Evolutionary conservation across 768 basidiomycete species (phyloP).

Genomic region (Krasilnikovozyma curviuscula): DNA sequence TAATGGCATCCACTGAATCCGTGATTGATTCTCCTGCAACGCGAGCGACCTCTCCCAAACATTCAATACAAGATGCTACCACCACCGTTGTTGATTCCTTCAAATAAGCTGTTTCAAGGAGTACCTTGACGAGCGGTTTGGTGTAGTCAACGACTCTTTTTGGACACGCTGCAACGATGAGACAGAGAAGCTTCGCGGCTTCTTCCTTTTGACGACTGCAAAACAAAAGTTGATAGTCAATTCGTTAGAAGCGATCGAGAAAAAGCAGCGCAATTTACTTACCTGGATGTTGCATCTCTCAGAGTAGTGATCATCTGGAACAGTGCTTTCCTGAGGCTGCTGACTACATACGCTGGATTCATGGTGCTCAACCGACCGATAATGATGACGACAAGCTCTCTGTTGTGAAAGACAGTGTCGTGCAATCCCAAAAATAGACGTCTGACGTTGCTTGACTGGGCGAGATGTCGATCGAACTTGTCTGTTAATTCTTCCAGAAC

Average conservation of each 20-base stretch:
- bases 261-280: slow-evolving; percentile 27
- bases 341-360: slow-evolving; percentile 98
- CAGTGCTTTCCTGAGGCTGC: slow-evolving; percentile 78
- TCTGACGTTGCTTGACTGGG: slow-evolving; percentile 95
- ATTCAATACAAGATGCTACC: slow-evolving; percentile 78
- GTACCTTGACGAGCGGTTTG: slow-evolving; percentile 76
- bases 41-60: slow-evolving; percentile 77
- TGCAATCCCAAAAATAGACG: slow-evolving; percentile 93
- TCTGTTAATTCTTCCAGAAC: slow-evolving; percentile 75
- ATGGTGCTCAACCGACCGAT: slow-evolving; percentile 86
- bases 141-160: slow-evolving; percentile 90
- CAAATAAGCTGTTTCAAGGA: slow-evolving; percentile 56
- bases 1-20: slow-evolving; percentile 63
- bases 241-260: background rate
- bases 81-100: slow-evolving; percentile 68
- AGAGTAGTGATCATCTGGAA: slow-evolving; percentile 92
- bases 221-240: background rate
- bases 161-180: slow-evolving; percentile 77
- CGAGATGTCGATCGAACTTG: slow-evolving; percentile 87
- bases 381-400: slow-evolving; percentile 69
- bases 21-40: slow-evolving; percentile 84
- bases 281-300: slow-evolving; percentile 79
- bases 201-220: slow-evolving; percentile 44
- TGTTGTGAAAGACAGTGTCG: slow-evolving; percentile 86
- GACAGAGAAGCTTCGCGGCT: slow-evolving; percentile 69